Conservation (phyloP, 805 yeast species). For the Pichia manshurica region DNA sequence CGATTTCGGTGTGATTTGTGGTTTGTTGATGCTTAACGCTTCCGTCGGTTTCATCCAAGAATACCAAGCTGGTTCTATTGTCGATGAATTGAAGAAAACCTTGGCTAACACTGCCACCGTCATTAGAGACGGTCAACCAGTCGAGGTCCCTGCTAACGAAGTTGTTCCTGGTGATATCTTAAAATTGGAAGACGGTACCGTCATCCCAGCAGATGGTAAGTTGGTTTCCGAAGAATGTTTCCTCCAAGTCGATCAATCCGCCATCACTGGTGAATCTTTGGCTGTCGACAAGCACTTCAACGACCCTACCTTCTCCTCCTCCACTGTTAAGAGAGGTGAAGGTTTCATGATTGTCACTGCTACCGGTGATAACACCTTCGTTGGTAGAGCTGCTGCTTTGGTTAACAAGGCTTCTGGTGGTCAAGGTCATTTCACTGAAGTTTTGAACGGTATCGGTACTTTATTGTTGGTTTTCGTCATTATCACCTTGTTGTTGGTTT, state of each 20-base stretch:
- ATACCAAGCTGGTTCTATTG: slow-evolving; percentile 97
- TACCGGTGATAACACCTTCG: slow-evolving; percentile 93
- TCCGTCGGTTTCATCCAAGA: slow-evolving; percentile 95
- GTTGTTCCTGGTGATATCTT: slow-evolving; percentile 92
- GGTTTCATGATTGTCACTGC: slow-evolving; percentile 91
- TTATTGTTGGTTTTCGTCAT: slow-evolving; percentile 83
- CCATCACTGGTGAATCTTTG: slow-evolving; percentile 94
- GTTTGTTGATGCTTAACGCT: slow-evolving; percentile 79
- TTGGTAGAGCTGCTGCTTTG: slow-evolving; percentile 95
- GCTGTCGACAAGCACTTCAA: slow-evolving; percentile 91
- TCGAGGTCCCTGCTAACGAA: slow-evolving; percentile 75
- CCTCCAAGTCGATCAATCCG: slow-evolving; percentile 93
- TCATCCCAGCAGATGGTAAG: slow-evolving; percentile 90
- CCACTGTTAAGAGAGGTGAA: slow-evolving; percentile 94
- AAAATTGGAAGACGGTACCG: slow-evolving; percentile 87
- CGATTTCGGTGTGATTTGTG: slow-evolving; percentile 96
- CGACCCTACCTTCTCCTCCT: slow-evolving; percentile 84
- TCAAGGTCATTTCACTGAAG: slow-evolving; percentile 95
- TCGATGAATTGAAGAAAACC: slow-evolving; percentile 92
- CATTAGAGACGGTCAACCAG: slow-evolving; percentile 71
- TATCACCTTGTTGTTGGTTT: slow-evolving; percentile 78
- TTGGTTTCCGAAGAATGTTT: slow-evolving; percentile 73
- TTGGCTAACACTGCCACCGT: slow-evolving; percentile 85
- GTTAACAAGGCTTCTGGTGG: slow-evolving; percentile 96
- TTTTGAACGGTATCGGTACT: slow-evolving; percentile 95